A percentile compares a stretch with the other conserved stretches of the same genome.
These are phyloP conservation scores for Mycena leptocephala DNA, from an alignment of 768 basidiomycete genomes.

Conservation along the genomic window DNA sequence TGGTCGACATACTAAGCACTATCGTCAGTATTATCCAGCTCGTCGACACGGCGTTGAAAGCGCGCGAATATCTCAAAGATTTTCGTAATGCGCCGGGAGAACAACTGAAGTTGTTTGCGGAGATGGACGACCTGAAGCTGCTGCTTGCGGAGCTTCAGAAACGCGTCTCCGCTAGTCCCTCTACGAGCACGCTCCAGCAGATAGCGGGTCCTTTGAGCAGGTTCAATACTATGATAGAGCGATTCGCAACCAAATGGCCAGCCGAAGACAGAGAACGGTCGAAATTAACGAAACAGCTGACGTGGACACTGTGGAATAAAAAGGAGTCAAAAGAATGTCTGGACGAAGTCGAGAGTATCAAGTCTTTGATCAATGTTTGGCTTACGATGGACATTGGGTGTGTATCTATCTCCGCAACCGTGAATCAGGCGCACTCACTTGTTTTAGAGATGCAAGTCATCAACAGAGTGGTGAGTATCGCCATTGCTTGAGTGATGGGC, in stretches of 20 bases:
- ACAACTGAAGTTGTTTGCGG: background rate
- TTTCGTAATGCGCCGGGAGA: background rate
- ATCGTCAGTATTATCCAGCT: background rate
- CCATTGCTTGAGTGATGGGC: background rate
- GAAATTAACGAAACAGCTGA: background rate
- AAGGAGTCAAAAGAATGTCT: background rate
- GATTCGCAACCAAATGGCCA: background rate
- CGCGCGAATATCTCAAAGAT: background rate
- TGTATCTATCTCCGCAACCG: background rate
- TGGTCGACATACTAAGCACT: background rate
- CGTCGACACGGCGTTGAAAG: background rate
- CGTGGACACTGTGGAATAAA: background rate
- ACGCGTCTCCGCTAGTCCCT: background rate
- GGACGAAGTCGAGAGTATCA: background rate
- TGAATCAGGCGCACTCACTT: background rate
- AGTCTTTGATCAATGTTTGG: background rate
- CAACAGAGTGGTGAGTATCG: background rate
- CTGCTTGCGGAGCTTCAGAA: background rate
- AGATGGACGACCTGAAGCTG: background rate
- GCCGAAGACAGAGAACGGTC: background rate
- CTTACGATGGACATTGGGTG: background rate
- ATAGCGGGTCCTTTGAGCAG: background rate
- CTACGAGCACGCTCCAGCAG: background rate
- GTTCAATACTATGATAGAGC: background rate
- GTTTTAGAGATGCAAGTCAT: background rate